Evolutionary conservation across 2,329 filamentous ascomycete genomes (phyloP).

Genomic region (Monascus ruber): DNA sequence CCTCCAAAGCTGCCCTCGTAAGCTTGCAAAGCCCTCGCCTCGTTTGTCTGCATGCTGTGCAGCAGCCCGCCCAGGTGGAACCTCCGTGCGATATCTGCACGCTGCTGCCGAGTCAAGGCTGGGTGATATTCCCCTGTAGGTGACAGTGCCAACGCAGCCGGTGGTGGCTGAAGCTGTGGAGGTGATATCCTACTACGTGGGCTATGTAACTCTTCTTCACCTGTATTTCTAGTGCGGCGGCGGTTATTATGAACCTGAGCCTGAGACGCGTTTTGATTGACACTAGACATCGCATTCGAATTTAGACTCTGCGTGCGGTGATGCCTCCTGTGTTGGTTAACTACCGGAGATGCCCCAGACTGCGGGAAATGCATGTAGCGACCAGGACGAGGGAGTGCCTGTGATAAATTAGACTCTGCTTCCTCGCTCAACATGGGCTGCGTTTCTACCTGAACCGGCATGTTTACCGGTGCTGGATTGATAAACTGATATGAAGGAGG

Average conservation of each 20-base stretch:
- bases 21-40: constrained; percentile 4
- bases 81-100: constrained; percentile 1
- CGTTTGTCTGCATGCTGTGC: constrained; percentile 4
- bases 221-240: neutral
- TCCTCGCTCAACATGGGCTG: constrained; percentile 1
- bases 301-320: constrained; percentile 3
- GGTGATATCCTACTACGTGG: neutral
- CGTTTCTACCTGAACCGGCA: neutral
- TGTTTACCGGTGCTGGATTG: neutral
- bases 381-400: constrained; percentile 1
- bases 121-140: neutral
- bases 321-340: constrained; percentile 6
- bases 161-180: neutral
- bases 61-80: constrained; percentile 5
- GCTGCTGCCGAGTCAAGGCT: constrained; percentile 3
- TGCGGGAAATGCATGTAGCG: constrained; percentile 3
- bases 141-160: neutral
- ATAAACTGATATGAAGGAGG: constrained; percentile 1
- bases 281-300: neutral
- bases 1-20: constrained; percentile 3
- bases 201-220: neutral
- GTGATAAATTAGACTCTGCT: neutral
- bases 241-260: neutral
- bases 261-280: constrained; percentile 1
- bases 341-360: constrained; percentile 2